Conservation (phyloP, 2,329 filamentous ascomycete genomes). For the Neoarthrinium moseri region DNA sequence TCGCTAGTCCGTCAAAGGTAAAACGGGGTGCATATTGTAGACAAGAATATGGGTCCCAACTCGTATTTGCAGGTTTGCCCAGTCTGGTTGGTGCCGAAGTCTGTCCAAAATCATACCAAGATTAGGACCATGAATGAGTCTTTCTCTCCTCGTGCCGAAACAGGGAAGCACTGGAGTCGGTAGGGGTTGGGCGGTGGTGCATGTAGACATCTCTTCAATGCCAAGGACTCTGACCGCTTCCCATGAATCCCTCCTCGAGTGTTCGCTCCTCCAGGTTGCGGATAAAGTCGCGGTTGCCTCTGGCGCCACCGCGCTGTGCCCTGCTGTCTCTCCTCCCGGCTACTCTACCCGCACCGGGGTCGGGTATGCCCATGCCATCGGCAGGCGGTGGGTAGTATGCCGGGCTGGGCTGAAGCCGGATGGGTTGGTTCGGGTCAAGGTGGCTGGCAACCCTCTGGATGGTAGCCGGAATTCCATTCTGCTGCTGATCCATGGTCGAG, state of each 20-base stretch:
- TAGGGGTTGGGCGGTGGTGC: neutral
- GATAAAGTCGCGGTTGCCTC: conserved; percentile 82
- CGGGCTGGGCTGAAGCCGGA: conserved; percentile 89
- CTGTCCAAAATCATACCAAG: too few relatives aligned
- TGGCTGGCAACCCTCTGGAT: conserved; percentile 96
- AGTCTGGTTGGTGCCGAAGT: too few relatives aligned
- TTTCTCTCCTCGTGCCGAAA: too few relatives aligned
- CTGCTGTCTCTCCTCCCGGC: conserved; percentile 76
- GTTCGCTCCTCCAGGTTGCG: conserved; percentile 92
- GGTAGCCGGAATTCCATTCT: conserved; percentile 86
- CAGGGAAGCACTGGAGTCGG: neutral
- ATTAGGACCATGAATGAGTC: too few relatives aligned
- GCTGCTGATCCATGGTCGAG: conserved; percentile 94
- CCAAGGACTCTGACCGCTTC: conserved; percentile 58
- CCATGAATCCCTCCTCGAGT: conserved; percentile 87
- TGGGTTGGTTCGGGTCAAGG: conserved; percentile 90
- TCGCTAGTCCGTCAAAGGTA: too few relatives aligned
- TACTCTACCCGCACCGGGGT: conserved; percentile 52
- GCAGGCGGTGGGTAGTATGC: conserved; percentile 95
- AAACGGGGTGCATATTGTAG: too few relatives aligned
- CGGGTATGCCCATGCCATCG: conserved; percentile 71
- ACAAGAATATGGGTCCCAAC: too few relatives aligned
- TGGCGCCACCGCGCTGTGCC: conserved; percentile 54
- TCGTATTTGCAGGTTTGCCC: too few relatives aligned
- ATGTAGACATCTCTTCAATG: conserved; percentile 56